phyloP scores from a whole-genome alignment of 306 rosid genomes.

The Quercus robur region DNA sequence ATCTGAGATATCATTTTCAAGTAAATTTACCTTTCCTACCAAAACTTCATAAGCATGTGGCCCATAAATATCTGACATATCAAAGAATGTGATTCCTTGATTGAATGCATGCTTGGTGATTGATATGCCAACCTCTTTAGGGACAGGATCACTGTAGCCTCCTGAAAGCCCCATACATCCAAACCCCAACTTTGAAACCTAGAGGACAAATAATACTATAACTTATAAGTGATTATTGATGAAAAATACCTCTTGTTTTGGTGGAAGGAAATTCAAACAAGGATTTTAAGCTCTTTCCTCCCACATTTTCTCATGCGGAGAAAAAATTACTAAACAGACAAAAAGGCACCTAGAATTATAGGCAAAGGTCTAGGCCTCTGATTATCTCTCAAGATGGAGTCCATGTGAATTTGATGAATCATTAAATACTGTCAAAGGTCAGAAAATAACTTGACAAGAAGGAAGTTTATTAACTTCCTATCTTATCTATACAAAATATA shows the following conservation, averaged over 20 bases:
- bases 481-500: too few relatives aligned
- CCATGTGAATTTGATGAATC: background rate
- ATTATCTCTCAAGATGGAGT: background rate
- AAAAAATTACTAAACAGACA: background rate
- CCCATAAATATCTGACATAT: slow-evolving; percentile 63
- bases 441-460: background rate
- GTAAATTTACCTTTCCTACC: slow-evolving; percentile 55
- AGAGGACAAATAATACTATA: background rate
- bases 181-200: slow-evolving; percentile 78
- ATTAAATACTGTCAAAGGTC: background rate
- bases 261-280: background rate
- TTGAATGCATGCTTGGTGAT: slow-evolving; percentile 55
- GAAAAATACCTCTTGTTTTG: background rate
- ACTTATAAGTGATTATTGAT: background rate
- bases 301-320: background rate
- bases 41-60: slow-evolving; percentile 49
- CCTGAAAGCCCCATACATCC: slow-evolving; percentile 69
- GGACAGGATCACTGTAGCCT: slow-evolving; percentile 40
- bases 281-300: background rate
- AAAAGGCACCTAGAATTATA: background rate
- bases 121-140: slow-evolving; percentile 53
- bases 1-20: background rate
- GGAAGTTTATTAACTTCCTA: background rate
- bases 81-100: slow-evolving; percentile 68
- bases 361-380: background rate